Evolutionary conservation across 805 yeast genomes (phyloP).

Genomic region (Saturnispora ahearnii): DNA sequence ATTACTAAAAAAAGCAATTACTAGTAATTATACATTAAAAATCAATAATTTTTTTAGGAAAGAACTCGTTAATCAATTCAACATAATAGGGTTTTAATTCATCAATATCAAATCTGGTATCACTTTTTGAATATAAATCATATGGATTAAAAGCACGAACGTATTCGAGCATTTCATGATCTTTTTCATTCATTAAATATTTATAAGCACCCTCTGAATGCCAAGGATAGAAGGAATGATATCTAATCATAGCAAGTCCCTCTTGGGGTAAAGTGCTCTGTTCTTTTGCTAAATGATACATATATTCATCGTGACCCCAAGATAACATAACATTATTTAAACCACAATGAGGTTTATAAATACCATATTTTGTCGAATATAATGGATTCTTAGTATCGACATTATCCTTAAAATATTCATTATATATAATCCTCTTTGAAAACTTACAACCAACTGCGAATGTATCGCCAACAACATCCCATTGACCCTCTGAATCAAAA

Average conservation of each 20-base stretch:
- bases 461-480: conserved; percentile 78
- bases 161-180: conserved; percentile 49
- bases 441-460: conserved; percentile 67
- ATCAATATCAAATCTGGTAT: conserved; percentile 38
- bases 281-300: conserved; percentile 61
- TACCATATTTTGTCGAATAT: conserved; percentile 57
- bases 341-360: conserved; percentile 57
- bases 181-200: conserved; percentile 56
- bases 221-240: conserved; percentile 72
- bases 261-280: conserved; percentile 57
- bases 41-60: conserved; percentile 48
- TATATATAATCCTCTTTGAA: conserved; percentile 49
- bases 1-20: neutral
- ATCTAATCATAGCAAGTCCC: conserved; percentile 65
- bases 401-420: conserved; percentile 50
- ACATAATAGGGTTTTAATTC: conserved; percentile 48
- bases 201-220: conserved; percentile 61
- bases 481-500: conserved; percentile 64
- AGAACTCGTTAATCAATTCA: conserved; percentile 58
- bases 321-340: conserved; percentile 61
- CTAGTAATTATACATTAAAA: conserved; percentile 30
- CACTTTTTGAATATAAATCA: conserved; percentile 58
- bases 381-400: conserved; percentile 57
- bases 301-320: conserved; percentile 77
- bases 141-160: conserved; percentile 61